Base-by-base conservation (phyloP, 2,329 filamentous ascomycete species). In the Talaromyces sp. region DNA sequence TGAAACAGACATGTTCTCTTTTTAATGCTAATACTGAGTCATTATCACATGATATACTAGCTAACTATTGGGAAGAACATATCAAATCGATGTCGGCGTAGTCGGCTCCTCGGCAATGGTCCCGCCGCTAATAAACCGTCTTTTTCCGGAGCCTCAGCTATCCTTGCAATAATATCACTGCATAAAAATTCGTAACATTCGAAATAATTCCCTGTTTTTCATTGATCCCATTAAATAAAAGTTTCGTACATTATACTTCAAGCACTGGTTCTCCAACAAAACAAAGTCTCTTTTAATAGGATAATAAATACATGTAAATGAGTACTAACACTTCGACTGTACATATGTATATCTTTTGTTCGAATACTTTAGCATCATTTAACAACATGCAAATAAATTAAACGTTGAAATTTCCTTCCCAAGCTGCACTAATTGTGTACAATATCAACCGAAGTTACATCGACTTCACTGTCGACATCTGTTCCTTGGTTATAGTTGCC, bases 401-500 rank as follows among this genome's bases (percentile, higher is more conserved):
- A 22, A 47, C 8, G 8, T 25, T 47, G 19, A 19, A 47, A 47
- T 19, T 25, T 25, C 44, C 10, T 47, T 11, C n/a, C 44, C n/a
- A 25, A 7, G 17, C 17, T 19, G 17, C 8, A 4, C 7, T 56
- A 51, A 25, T 49, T 30, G 51, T 62, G 60, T 11, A 55, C 55
- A 19, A 62, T 25, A 36, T 33, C 19, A 25, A 62, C 52, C n/a
- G 60, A 62, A 33, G 57, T 59, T 15, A 66, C 59, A 25, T 65
- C 55, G 9, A 71, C 66, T 52, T 72, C 68, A 1, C 70, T 69
- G 2, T 66, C 49, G 49, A 57, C 63, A 28, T 68, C 63, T n/a
- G 33, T 53, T 6, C 68, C 71, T 63, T 77, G 73, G 63, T 76
- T 76, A 61, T 77, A 77, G 59, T 76, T 75, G 30, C 74, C 73